Evolutionary conservation across 2,329 filamentous ascomycete genomes (phyloP), one percentile per base, ranked within the genome.

Genomic region (Fusarium irregulare): DNA sequence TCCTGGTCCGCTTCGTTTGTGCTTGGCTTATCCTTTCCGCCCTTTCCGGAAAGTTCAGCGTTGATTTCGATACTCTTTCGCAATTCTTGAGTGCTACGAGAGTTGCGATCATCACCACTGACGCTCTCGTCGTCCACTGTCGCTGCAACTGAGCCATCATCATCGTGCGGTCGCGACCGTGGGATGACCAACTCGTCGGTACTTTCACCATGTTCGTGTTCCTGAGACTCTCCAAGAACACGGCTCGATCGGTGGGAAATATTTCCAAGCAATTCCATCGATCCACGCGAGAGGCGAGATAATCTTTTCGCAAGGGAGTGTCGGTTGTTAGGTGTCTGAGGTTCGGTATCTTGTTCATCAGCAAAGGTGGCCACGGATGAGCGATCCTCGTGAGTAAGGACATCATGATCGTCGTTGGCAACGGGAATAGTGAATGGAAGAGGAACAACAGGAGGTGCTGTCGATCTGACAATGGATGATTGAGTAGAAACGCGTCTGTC

Each of bases 331-430:
- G 69, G 50, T 57, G 71, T 48, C 67, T 76, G 45, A 56, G 64
- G 40, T 12, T 56, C 55, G 23, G 78, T 74, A n/a, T 85, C 84
- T 13, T 85, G 84, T 28, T 89, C 85, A 60, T 91, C 90, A 18
- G 91, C 90, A 73, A 91, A 86, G 0, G 92, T 92, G 5, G 91
- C 92, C 21, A 92, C 83, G 3, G 92, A 92, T 4, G 91, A 93
- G 28, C 85, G 80, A 21, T 86, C 84, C 18, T 84, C 83, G 8
- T 86, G 82, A 3, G 76, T 75, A 14, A 66, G 41, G 25, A 80
- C 76, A 7, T 83, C 80, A 2, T 83, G 79, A 14, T 84, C n/a
- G 12, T 58, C 80, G 3, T 83, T 80, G 14, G 82, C 80, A 21
- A 78, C 78, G 1, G 89, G 88, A 3, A 92, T 81, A 12, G 77